These are phyloP conservation scores for Tolypocladium album DNA, from an alignment of 2,329 filamentous ascomycete species.

Conservation along the genomic window DNA sequence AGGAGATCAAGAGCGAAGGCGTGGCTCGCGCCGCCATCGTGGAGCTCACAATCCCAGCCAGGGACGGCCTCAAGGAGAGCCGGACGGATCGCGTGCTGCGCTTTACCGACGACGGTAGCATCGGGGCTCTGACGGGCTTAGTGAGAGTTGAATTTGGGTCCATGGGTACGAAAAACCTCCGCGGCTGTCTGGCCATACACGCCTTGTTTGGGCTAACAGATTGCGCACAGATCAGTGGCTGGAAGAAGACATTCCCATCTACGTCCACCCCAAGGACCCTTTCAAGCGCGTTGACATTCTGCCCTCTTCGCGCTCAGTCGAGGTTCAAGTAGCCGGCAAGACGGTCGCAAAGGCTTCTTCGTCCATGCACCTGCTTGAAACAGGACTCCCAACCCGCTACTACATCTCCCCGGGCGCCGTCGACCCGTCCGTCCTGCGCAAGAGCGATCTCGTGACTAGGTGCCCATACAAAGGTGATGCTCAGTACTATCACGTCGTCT, in stretches of 20 bases:
- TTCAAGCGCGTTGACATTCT: slow-evolving; percentile 55
- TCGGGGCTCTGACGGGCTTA: slow-evolving; percentile 19
- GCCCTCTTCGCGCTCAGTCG: slow-evolving; percentile 39
- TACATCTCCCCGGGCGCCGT: slow-evolving; percentile 46
- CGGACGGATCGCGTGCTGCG: slow-evolving; percentile 23
- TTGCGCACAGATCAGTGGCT: slow-evolving; percentile 24
- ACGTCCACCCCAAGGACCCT: slow-evolving; percentile 56
- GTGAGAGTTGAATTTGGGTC: slow-evolving; percentile 24
- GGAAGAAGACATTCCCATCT: slow-evolving; percentile 49
- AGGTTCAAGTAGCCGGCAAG: slow-evolving; percentile 35
- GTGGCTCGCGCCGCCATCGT: slow-evolving; percentile 16
- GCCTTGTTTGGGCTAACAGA: neutral
- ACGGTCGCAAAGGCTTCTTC: slow-evolving; percentile 34
- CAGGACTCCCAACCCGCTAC: slow-evolving; percentile 44
- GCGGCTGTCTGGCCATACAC: neutral
- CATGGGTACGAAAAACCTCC: slow-evolving; percentile 15
- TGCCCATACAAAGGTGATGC: slow-evolving; percentile 62
- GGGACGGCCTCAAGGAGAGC: slow-evolving; percentile 11
- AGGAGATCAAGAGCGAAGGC: slow-evolving; percentile 14
- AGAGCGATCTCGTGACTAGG: slow-evolving; percentile 40
- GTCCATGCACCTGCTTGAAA: slow-evolving; percentile 48
- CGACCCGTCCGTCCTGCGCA: slow-evolving; percentile 29
- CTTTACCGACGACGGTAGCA: slow-evolving; percentile 24
- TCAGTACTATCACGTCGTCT: slow-evolving; percentile 46
- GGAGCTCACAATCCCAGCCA: slow-evolving; percentile 17